phyloP scores from a whole-genome alignment of 2,329 filamentous ascomycete species.

The Alternaria triticimaculans region DNA sequence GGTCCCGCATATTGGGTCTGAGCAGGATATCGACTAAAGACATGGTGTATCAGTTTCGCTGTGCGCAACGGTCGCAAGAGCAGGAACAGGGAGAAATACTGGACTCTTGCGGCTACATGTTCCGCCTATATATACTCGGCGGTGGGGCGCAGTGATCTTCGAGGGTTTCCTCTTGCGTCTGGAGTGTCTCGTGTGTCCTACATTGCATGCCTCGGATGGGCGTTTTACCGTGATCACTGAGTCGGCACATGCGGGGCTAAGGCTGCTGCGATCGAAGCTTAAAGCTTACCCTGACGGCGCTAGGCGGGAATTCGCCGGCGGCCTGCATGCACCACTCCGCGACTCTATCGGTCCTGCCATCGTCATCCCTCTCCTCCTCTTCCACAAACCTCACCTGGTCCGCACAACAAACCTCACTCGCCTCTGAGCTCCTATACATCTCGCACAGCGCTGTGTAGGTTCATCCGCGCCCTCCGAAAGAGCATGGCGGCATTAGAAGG shows the following conservation, averaged over 20 bases:
- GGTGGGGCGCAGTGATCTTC: constrained; percentile 3
- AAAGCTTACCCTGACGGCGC: constrained; percentile 8
- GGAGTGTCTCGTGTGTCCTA: constrained; percentile 12
- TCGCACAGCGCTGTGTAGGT: constrained; percentile 41
- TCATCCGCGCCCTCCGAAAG: constrained; percentile 31
- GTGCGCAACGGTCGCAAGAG: not conserved
- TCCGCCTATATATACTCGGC: constrained; percentile 6
- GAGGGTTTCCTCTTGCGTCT: constrained; percentile 6
- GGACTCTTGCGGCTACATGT: constrained; percentile 7
- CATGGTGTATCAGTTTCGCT: constrained; percentile 24
- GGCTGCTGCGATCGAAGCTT: constrained; percentile 7
- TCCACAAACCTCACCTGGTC: constrained; percentile 7
- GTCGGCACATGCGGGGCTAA: constrained; percentile 14
- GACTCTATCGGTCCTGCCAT: constrained; percentile 15
- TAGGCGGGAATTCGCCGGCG: constrained; percentile 3
- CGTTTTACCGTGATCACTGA: constrained; percentile 16
- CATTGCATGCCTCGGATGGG: constrained; percentile 14
- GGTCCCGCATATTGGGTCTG: constrained; percentile 69
- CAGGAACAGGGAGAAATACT: constrained; percentile 7
- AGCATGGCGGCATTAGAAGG: constrained; percentile 37
- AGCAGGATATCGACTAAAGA: constrained; percentile 23
- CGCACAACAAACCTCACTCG: constrained; percentile 5
- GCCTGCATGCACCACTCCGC: constrained; percentile 17
- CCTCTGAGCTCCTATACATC: constrained; percentile 20
- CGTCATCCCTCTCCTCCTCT: constrained; percentile 14